Conservation (phyloP, 352 stramenopile species). For the Pythium brassicae region DNA sequence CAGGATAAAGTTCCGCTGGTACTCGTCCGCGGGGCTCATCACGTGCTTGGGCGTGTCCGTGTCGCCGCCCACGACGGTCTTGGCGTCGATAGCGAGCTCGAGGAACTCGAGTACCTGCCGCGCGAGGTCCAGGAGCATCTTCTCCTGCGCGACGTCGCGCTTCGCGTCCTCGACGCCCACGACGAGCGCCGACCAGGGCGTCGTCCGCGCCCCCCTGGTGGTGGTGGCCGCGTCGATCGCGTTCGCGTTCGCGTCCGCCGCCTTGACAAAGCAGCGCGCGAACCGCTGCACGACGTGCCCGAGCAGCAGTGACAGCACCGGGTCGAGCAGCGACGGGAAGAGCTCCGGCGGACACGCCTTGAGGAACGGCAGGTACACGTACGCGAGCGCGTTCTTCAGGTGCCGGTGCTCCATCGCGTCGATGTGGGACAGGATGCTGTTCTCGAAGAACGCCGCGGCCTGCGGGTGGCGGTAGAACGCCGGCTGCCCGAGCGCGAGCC, state of each 20-base stretch:
- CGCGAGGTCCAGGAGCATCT: constrained; percentile 69
- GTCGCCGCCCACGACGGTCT: constrained; percentile 64
- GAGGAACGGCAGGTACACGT: constrained; percentile 66
- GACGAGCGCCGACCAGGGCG: constrained; percentile 45
- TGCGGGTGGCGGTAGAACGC: constrained; percentile 56
- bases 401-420: constrained; percentile 72
- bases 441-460: constrained; percentile 37
- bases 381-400: constrained; percentile 61
- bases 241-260: constrained; percentile 3
- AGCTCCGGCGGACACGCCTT: constrained; percentile 59
- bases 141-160: constrained; percentile 60
- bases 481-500: constrained; percentile 41
- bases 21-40: constrained; percentile 48
- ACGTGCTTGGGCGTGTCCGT: constrained; percentile 78
- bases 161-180: constrained; percentile 66
- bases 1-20: constrained; percentile 62
- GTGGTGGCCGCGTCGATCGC: constrained; percentile 8
- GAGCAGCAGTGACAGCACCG: constrained; percentile 48
- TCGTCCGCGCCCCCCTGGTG: constrained; percentile 26
- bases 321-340: constrained; percentile 58
- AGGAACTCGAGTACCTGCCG: constrained; percentile 71
- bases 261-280: constrained; percentile 29
- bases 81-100: constrained; percentile 64
- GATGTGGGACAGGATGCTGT: constrained; percentile 60
- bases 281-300: constrained; percentile 57